These are phyloP conservation scores for Penicillium sp. DNA, from an alignment of 2,329 filamentous ascomycete genomes.

Conservation along the genomic window DNA sequence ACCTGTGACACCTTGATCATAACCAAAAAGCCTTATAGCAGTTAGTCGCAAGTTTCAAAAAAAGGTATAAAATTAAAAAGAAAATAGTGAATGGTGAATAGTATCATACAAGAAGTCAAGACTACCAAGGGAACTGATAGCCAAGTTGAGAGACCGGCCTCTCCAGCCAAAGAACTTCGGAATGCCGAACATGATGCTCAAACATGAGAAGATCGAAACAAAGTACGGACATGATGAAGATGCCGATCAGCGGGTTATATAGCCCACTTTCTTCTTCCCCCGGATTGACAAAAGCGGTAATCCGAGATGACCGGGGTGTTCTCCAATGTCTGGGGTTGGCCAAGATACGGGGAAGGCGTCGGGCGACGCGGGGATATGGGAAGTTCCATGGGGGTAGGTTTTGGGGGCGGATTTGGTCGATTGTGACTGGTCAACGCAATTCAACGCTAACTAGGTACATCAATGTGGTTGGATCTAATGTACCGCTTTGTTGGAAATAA, in stretches of 20 bases:
- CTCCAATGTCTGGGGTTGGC: conserved; percentile 17
- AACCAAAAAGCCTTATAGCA: conserved; percentile 34
- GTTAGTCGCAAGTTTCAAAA: conserved; percentile 13
- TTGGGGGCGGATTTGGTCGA: conserved; percentile 16
- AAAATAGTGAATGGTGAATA: neutral
- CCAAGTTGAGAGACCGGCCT: conserved; percentile 32
- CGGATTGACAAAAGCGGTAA: conserved; percentile 30
- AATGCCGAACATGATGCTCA: conserved; percentile 29
- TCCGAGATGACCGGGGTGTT: conserved; percentile 18
- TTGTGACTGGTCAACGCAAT: conserved; percentile 8
- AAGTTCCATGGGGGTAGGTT: conserved; percentile 4
- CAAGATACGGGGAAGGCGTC: conserved; percentile 29
- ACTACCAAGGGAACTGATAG: conserved; percentile 47
- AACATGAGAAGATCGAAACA: conserved; percentile 9
- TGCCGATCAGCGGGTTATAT: conserved; percentile 25
- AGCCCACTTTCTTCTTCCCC: conserved; percentile 7
- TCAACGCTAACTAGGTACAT: neutral
- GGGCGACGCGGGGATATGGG: conserved; percentile 18
- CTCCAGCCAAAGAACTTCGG: conserved; percentile 31
- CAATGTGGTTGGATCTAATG: neutral
- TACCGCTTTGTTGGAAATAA: neutral
- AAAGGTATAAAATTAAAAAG: no score
- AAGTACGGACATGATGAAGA: conserved; percentile 1
- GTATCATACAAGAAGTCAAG: conserved; percentile 38
- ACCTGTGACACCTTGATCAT: conserved; percentile 45